phyloP scores from a whole-genome alignment of 129 eudicot genomes.

The Glebionis coronaria region DNA sequence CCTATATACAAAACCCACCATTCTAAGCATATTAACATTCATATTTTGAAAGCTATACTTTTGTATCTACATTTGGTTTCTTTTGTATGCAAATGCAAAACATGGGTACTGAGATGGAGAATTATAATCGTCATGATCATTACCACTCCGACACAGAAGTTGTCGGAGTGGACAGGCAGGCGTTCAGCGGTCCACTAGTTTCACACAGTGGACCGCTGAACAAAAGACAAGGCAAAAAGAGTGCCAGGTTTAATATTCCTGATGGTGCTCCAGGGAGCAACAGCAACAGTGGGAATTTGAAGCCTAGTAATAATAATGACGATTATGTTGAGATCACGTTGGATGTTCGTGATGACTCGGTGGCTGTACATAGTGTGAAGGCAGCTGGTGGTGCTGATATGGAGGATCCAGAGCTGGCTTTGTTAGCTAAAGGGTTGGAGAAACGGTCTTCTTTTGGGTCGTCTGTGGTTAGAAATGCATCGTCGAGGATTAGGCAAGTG shows the following conservation, averaged over 20 bases:
- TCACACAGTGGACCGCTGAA: conserved; percentile 47
- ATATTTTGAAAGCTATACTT: background rate
- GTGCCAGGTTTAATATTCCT: conserved; percentile 51
- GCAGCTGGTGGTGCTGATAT: conserved; percentile 55
- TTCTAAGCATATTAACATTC: background rate
- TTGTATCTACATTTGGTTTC: background rate
- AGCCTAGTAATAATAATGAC: conserved; percentile 30
- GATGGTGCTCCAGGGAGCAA: conserved; percentile 15
- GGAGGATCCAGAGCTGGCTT: conserved; percentile 61
- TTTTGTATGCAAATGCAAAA: conserved; percentile 32
- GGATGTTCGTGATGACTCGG: conserved; percentile 77
- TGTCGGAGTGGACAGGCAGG: conserved; percentile 32
- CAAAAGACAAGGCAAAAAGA: conserved; percentile 42
- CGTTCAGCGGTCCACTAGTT: conserved; percentile 57
- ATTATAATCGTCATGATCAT: conserved; percentile 34
- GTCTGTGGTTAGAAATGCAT: conserved; percentile 47
- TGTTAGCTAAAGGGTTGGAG: conserved; percentile 49
- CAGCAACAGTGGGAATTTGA: conserved; percentile 1
- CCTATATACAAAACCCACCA: conserved; percentile 11
- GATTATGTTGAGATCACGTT: conserved; percentile 72
- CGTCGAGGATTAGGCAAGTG: conserved; percentile 50
- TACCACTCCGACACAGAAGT: conserved; percentile 70
- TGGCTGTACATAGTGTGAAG: conserved; percentile 76
- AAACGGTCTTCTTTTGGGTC: conserved; percentile 58
- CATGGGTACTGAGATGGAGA: conserved; percentile 33